These are phyloP conservation scores for Ascochyta rabiei DNA, from an alignment of 2,329 filamentous ascomycete genomes.

Conservation along the genomic window DNA sequence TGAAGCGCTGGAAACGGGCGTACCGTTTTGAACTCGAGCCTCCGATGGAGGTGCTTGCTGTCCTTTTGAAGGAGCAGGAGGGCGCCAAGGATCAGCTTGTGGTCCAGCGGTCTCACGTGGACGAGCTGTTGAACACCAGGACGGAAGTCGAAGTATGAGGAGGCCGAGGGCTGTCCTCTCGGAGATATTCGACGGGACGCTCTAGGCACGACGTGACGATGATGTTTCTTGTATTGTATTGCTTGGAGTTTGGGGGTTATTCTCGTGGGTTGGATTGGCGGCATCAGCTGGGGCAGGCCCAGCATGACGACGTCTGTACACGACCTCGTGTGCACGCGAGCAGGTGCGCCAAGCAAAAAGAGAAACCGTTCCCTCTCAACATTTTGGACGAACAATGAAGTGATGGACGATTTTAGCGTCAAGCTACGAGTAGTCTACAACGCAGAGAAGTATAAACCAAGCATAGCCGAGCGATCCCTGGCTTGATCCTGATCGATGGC, in stretches of 20 bases:
- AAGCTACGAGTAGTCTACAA: constrained; percentile 1
- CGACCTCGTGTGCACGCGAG: background rate
- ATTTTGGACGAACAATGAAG: constrained; percentile 5
- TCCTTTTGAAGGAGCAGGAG: constrained; percentile 75
- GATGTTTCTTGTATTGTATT: constrained; percentile 2
- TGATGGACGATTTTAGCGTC: background rate
- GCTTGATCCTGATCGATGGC: background rate
- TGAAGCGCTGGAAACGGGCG: constrained; percentile 87
- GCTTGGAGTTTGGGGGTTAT: constrained; percentile 23
- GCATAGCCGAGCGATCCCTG: constrained; percentile 10
- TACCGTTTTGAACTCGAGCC: constrained; percentile 82
- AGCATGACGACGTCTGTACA: constrained; percentile 1
- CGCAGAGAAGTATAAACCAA: background rate
- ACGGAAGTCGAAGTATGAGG: constrained; percentile 47
- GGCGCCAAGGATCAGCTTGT: constrained; percentile 54
- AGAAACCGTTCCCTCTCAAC: background rate
- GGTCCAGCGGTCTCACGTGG: constrained; percentile 74
- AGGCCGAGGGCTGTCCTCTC: background rate
- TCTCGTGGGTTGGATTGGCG: constrained; percentile 10
- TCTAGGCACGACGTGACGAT: background rate
- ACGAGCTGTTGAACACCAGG: constrained; percentile 64
- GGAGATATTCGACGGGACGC: background rate
- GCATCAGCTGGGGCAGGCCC: constrained; percentile 1
- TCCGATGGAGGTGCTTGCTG: constrained; percentile 86
- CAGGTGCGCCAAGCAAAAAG: background rate